Base-by-base conservation (phyloP, 352 stramenopile species). In the Pythium aristosporum region DNA sequence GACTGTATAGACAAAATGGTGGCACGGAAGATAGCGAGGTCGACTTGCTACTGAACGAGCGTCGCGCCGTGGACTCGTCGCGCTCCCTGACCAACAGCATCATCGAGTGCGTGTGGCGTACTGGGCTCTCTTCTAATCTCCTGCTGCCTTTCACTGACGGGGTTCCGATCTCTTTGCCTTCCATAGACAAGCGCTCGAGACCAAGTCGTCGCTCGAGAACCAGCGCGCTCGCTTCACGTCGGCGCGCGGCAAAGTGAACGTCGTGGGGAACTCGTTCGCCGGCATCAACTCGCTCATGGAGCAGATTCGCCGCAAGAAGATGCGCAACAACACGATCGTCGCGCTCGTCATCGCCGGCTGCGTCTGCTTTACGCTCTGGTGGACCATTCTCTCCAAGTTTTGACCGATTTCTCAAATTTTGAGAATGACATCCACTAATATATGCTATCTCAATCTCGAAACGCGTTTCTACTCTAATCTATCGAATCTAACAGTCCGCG, bases 311-410 rank as follows among this genome's bases (percentile, higher is more conserved):
- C 89, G 94, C 73, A 98, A 98, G 80, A 97, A 98, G 79, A 92
- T 97, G 68, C 87, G 91, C 68, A 98, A 99, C 84, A 98, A 99
- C 76, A 96, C 87, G 43, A 97, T 99, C 84, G 69, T 99, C 23
- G 94, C 92, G 57, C 85, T 97, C 47, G 94, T 99, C 48, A 98
- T 99, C 71, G 94, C 97, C 7, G 86, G 67, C 46, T 99, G 96
- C 76, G 82, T 99, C 63, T 96, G 96, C 67, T 99, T 99, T 63
- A 98, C 93, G 37, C 80, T 99, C 13, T 99, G 95, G 94, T 99
- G 87, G 87, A 81, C 82, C 39, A 78, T 96, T 57, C 71, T 96
- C 47, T 91, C 79, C 34, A 80, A 81, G 63, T 77, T 82, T 32
- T 93, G 74, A 82, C 48, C 18, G n/a, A n/a, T 56, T 32, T 48